These are phyloP conservation scores for Flaveria ramosissima DNA, from an alignment of 129 eudicot species.

Conservation along the genomic window DNA sequence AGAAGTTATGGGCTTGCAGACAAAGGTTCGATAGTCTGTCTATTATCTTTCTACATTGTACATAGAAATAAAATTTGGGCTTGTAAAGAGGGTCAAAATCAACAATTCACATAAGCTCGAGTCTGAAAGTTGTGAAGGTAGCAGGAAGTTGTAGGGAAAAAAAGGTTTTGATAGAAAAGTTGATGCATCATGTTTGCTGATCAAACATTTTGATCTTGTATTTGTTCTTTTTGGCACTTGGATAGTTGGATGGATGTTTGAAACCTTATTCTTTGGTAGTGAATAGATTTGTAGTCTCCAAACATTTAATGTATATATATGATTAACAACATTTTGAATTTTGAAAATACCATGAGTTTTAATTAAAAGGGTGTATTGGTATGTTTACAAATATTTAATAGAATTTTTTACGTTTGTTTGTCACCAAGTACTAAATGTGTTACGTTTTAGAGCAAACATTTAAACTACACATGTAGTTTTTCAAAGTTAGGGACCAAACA, in stretches of 20 bases:
- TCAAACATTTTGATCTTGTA: conserved; percentile 29
- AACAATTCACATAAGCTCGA: conserved; percentile 24
- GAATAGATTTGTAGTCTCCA: too few species aligned
- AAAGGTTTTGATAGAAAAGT: conserved; percentile 8
- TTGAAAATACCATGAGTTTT: too few species aligned
- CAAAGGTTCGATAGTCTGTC: conserved; percentile 7
- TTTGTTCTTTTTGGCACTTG: conserved; percentile 20
- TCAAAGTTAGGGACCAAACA: too few species aligned
- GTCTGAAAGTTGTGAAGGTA: conserved; percentile 9
- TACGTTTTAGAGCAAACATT: too few species aligned
- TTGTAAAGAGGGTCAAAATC: conserved; percentile 43
- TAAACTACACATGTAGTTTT: too few species aligned
- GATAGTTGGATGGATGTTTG: conserved; percentile 14
- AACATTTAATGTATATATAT: too few species aligned
- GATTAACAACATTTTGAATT: too few species aligned
- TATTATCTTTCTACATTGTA: conserved; percentile 42
- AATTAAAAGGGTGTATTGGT: too few species aligned
- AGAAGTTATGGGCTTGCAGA: background rate
- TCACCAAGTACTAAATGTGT: too few species aligned
- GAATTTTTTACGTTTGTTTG: too few species aligned
- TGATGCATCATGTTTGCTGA: conserved; percentile 31
- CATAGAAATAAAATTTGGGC: conserved; percentile 41
- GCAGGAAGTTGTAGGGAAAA: conserved; percentile 19
- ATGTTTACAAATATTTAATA: too few species aligned
- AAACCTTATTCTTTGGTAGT: background rate